Evolutionary conservation across 768 basidiomycete genomes (phyloP), one percentile per base, ranked within the genome.

Genomic region (Omphalotus guepiniiformis): DNA sequence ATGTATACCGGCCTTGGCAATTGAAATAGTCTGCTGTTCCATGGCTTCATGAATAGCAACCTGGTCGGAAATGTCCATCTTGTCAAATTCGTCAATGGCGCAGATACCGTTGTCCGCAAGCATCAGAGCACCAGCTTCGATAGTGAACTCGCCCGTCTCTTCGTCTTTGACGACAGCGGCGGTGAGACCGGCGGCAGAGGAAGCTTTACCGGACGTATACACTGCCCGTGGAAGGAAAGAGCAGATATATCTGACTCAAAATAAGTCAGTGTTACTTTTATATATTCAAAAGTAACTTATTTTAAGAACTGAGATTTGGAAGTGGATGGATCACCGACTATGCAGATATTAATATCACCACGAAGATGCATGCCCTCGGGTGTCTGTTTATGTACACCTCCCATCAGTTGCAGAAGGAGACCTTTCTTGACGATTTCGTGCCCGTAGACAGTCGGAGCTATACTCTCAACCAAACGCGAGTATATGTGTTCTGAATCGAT

Each of bases 1-100:
- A 58, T 98, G 95, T 55, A 99, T 99, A 48, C 96, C 96, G 2
- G 96, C 96, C 64, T 99, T 99, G 34, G 96, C 96, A 53, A 98
- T 97, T 23, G 93, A 96, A 57, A 98, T 97, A 1, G 95, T 98
- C 70, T 97, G 94, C 69, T 98, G 95, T 83, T 98, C 95, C 95
- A 98, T 98, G 6, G 95, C 95, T 75, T 98, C 95, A 75, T 99
- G 96, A 58, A 99, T 98, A 28, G 96, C 96, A 35, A 98, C 93
- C 64, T 98, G 96, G 64, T 98, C 96, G 0, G 90, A 85, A 43
- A 97, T 83, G 63, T 98, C 95, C 96, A 99, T 99, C 69, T 99
- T 99, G 79, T 99, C 96, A 60, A 99, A 99, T 67, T 98, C 96
- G 70, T 99, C 96, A 58, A 99, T 99, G n/a, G 94, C 94, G 61